Percentiles rank a stretch among this genome's conserved stretches.
Evolutionary conservation across 768 basidiomycete species (phyloP).

Genomic region (Leccinum longicurvipes): DNA sequence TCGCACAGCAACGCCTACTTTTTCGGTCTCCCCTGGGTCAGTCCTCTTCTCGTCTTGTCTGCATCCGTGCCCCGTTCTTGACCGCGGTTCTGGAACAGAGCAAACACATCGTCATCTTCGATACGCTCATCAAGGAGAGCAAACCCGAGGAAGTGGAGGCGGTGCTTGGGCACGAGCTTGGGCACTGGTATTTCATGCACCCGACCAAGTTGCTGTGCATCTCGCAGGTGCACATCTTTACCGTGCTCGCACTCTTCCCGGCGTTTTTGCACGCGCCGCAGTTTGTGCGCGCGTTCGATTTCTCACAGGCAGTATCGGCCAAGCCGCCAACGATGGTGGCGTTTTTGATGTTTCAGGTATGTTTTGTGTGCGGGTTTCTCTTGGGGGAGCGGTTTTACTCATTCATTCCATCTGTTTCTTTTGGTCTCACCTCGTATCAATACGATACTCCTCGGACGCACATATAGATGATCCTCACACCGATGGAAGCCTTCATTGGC

Average conservation of each 20-base stretch:
- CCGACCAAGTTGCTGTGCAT: slow-evolving; percentile 85
- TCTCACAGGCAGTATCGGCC: slow-evolving; percentile 59
- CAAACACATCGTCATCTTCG: slow-evolving; percentile 96
- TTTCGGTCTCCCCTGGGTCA: slow-evolving; percentile 92
- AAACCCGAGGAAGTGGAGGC: slow-evolving; percentile 93
- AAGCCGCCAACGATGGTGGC: slow-evolving; percentile 79
- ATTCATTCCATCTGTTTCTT: not conserved
- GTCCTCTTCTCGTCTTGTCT: slow-evolving; percentile 12
- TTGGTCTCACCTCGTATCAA: not conserved
- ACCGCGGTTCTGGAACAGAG: slow-evolving; percentile 43
- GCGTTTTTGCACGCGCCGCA: slow-evolving; percentile 82
- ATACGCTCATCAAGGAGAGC: slow-evolving; percentile 91
- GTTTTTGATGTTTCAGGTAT: slow-evolving; percentile 79
- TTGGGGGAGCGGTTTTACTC: not conserved
- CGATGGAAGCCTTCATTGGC: slow-evolving; percentile 69
- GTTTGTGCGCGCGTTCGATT: slow-evolving; percentile 78
- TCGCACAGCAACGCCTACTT: slow-evolving; percentile 99
- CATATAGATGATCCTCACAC: slow-evolving; percentile 70
- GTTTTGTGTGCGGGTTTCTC: not conserved
- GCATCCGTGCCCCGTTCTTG: not conserved
- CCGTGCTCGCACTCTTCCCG: slow-evolving; percentile 84
- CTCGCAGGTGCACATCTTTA: slow-evolving; percentile 85
- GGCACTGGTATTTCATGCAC: slow-evolving; percentile 94
- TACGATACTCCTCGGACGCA: no score
- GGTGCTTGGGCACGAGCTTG: slow-evolving; percentile 95